Percentiles rank a stretch among this genome's conserved stretches.
phyloP scores from a whole-genome alignment of 1,139 yeast species.

The Suhomyces bribrorum region DNA sequence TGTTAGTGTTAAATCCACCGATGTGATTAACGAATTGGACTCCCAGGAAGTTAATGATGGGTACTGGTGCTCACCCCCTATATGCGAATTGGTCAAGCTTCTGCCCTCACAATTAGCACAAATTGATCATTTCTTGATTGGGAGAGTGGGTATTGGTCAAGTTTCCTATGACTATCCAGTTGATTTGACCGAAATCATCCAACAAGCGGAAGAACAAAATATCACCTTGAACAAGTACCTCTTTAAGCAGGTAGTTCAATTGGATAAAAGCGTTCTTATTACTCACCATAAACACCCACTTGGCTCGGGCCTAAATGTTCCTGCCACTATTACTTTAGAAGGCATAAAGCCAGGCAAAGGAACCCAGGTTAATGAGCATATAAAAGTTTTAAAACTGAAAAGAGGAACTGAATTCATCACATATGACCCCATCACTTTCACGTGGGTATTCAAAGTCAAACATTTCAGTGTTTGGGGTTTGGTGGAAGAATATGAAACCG shows the following conservation, averaged over 20 bases:
- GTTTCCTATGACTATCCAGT: constrained; percentile 73
- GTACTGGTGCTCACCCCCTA: constrained; percentile 81
- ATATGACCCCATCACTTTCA: constrained; percentile 73
- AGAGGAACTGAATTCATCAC: constrained; percentile 77
- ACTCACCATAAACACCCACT: constrained; percentile 73
- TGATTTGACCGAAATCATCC: constrained; percentile 51
- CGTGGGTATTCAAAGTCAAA: constrained; percentile 81
- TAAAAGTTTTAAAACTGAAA: constrained; percentile 51
- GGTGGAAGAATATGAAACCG: constrained; percentile 64
- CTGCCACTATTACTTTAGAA: constrained; percentile 80
- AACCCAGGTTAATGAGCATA: constrained; percentile 31
- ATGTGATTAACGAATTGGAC: constrained; percentile 9
- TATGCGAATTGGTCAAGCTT: constrained; percentile 51
- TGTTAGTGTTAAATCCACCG: constrained; percentile 14
- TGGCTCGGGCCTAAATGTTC: constrained; percentile 79
- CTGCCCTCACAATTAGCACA: constrained; percentile 53
- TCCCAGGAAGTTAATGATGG: constrained; percentile 35
- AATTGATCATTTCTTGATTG: constrained; percentile 71
- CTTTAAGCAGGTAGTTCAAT: constrained; percentile 60
- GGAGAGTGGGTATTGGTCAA: constrained; percentile 75
- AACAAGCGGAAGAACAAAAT: constrained; percentile 33
- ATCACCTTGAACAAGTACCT: constrained; percentile 32
- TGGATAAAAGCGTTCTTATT: constrained; percentile 58
- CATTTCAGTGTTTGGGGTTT: constrained; percentile 96
- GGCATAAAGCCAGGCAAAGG: constrained; percentile 50